Evolutionary conservation across 2,329 filamentous ascomycete species (phyloP).

Genomic region (Exophiala dermatitidis): DNA sequence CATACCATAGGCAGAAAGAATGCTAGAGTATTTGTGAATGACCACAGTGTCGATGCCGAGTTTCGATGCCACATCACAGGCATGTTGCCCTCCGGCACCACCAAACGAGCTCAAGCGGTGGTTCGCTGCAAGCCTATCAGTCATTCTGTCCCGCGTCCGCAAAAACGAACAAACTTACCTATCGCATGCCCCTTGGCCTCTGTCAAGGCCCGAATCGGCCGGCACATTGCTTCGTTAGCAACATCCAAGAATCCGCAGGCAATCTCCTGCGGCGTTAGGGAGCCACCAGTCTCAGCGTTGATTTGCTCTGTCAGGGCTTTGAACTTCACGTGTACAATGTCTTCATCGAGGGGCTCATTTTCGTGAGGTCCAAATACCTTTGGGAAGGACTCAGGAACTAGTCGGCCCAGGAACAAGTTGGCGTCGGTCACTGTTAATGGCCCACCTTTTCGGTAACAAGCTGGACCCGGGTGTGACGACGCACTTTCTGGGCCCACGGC

Average conservation of each 20-base stretch:
- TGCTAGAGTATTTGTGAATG: constrained; percentile 34
- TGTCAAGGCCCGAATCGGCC: constrained; percentile 28
- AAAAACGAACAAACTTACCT: no score
- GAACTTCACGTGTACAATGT: constrained; percentile 37
- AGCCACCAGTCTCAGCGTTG: constrained; percentile 32
- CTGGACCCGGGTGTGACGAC: constrained; percentile 79
- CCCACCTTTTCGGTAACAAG: constrained; percentile 83
- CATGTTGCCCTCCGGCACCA: constrained; percentile 36
- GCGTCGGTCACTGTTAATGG: constrained; percentile 90
- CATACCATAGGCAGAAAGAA: constrained; percentile 43
- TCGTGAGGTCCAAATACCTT: constrained; percentile 86
- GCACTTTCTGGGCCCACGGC: constrained; percentile 86
- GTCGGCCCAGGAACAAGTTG: constrained; percentile 72
- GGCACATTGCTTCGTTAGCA: constrained; percentile 37
- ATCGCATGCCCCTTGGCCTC: constrained; percentile 24
- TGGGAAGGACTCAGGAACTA: constrained; percentile 68
- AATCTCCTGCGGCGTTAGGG: constrained; percentile 31
- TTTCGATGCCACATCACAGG: constrained; percentile 36
- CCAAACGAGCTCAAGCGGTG: constrained; percentile 31
- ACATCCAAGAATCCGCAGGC: constrained; percentile 38
- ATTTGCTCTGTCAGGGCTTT: constrained; percentile 38
- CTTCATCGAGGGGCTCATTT: constrained; percentile 53
- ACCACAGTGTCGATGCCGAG: constrained; percentile 38
- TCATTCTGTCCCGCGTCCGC: no score
- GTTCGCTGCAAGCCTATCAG: constrained; percentile 7